Conservation (phyloP, 73 alveolate species). For the Effrenium voratum region DNA sequence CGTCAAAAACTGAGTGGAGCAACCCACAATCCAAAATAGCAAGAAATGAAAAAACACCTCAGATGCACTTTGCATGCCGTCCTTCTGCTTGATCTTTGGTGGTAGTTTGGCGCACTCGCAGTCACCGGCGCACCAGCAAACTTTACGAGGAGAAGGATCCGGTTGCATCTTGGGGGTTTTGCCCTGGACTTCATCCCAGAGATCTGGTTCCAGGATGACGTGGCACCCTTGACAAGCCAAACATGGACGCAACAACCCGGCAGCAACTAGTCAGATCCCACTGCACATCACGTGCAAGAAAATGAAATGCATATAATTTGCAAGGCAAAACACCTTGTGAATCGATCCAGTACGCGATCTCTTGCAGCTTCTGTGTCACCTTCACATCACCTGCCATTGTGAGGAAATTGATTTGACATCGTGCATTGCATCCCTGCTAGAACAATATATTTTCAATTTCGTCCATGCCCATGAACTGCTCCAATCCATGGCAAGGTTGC, state of each 20-base stretch:
- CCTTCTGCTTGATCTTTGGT: not conserved
- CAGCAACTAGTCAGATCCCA: no score
- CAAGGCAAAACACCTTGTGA: slow-evolving; percentile 64
- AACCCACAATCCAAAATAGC: not conserved
- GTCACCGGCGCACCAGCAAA: not conserved
- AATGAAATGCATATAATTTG: no score
- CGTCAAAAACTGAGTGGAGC: no score
- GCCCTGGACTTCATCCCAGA: slow-evolving; percentile 87
- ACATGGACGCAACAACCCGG: not conserved
- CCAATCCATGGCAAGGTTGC: no score
- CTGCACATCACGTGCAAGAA: no score
- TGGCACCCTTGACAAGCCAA: slow-evolving; percentile 17
- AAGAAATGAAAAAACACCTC: not conserved
- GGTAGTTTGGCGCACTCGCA: not conserved
- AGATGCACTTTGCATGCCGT: not conserved
- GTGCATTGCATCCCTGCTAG: no score
- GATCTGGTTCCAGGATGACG: slow-evolving; percentile 76
- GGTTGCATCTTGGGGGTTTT: slow-evolving; percentile 12
- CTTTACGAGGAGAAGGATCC: slow-evolving; percentile 76
- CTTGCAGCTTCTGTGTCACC: slow-evolving; percentile 60
- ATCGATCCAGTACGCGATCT: slow-evolving; percentile 67
- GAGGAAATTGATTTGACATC: not conserved
- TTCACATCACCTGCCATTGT: slow-evolving; percentile 47
- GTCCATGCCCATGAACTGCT: no score
- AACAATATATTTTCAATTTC: no score